Conservation (phyloP, 305 asterid genomes). For the Euphrasia arctica region DNA sequence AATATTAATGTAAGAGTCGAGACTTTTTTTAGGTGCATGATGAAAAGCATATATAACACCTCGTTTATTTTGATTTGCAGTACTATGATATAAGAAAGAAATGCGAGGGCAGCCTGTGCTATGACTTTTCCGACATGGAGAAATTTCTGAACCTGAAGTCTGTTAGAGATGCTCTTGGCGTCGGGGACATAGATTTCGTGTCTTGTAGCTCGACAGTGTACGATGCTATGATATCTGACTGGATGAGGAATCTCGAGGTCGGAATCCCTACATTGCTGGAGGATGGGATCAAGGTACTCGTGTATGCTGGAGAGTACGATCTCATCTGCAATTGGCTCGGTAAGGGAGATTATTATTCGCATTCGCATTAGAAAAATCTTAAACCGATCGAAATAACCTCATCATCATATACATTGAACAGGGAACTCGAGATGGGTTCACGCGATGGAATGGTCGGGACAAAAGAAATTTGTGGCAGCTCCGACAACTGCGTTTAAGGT, state of each 20-base stretch:
- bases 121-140: slow-evolving; percentile 69
- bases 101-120: slow-evolving; percentile 60
- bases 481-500: slow-evolving; percentile 39
- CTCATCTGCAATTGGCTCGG: slow-evolving; percentile 86
- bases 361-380: not conserved
- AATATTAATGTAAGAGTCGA: slow-evolving; percentile 44
- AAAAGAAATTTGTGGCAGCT: slow-evolving; percentile 38
- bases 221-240: slow-evolving; percentile 52
- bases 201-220: slow-evolving; percentile 62
- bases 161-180: slow-evolving; percentile 61
- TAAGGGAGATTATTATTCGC: slow-evolving; percentile 9
- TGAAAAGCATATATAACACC: not conserved
- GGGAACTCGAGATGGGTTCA: slow-evolving; percentile 71
- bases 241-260: slow-evolving; percentile 69
- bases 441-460: slow-evolving; percentile 62
- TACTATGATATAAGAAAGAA: slow-evolving; percentile 60
- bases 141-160: slow-evolving; percentile 45
- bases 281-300: slow-evolving; percentile 52
- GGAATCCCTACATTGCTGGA: slow-evolving; percentile 64
- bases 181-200: slow-evolving; percentile 63
- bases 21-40: not conserved
- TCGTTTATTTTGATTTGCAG: slow-evolving; percentile 31
- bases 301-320: slow-evolving; percentile 75
- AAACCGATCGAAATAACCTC: not conserved
- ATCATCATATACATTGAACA: slow-evolving; percentile 18